Conservation (phyloP, 2,329 filamentous ascomycete species). For the Aplosporella prunicola region DNA sequence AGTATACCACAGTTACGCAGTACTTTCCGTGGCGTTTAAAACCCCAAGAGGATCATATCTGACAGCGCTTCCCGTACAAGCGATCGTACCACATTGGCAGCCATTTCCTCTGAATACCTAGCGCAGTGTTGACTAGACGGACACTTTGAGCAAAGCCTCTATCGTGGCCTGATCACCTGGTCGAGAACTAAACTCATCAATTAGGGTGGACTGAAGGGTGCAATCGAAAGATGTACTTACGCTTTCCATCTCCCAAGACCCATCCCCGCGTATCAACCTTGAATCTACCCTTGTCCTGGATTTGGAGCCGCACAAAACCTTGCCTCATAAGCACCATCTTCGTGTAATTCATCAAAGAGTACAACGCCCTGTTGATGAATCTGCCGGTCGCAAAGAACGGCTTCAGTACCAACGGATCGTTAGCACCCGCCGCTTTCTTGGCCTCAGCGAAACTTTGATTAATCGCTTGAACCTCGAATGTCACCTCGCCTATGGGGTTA, state of each 20-base stretch:
- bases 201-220: no score
- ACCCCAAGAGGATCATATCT: no score
- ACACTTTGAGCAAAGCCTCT: no score
- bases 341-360: slow-evolving; percentile 4
- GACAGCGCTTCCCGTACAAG: no score
- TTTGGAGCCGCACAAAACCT: slow-evolving; percentile 1
- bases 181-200: slow-evolving; percentile 2
- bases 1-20: no score
- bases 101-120: no score
- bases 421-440: background rate
- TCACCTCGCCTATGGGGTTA: slow-evolving; percentile 1
- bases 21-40: no score
- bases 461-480: background rate
- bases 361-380: background rate
- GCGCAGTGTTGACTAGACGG: no score
- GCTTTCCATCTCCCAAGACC: no score
- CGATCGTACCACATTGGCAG: no score
- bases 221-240: no score
- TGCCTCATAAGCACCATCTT: slow-evolving; percentile 7
- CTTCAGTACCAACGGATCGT: background rate
- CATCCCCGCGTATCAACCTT: slow-evolving; percentile 3
- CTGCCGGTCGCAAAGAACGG: slow-evolving; percentile 1
- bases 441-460: background rate
- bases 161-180: slow-evolving; percentile 3
- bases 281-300: background rate